Evolutionary conservation across 768 basidiomycete species (phyloP), one percentile per base, ranked within the genome.

Genomic region (Lactifluus echinatus): DNA sequence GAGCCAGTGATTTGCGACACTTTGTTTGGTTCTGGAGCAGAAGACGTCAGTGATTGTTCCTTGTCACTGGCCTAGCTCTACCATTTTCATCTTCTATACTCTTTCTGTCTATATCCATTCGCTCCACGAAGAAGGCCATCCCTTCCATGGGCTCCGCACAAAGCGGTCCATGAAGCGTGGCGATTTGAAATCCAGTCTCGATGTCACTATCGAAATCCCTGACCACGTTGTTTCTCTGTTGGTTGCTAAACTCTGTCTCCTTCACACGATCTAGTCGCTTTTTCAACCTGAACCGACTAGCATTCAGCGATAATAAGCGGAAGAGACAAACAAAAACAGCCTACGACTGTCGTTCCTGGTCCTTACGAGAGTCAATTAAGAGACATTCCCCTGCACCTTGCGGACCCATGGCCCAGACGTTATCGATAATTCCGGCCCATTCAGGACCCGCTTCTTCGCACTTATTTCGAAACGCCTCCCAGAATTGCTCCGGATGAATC

Each of bases 131-230:
- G 72, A 87, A 98, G 0, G 85, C 91, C 74, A 99, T 74, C 0
- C 95, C 95, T 63, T 94, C 87, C 8, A 97, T 83, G 2, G 96
- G 96, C 69, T 99, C 96, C 7, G 86, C 87, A 64, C 96, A 98
- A 19, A 99, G 71, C 12, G 96, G 95, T 0, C 96, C 96, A 70
- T 94, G 92, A 68, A 93, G 87, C 1, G 87, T 87, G 0, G 93
- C 94, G 46, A 98, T 79, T 71, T 96, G 94, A 72, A 99, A 99
- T 2, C 94, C 95, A 4, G 86, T 87, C 68, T 97, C 93, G 29
- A 98, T 76, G 61, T 87, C 78, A 53, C 82, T 82, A 63, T 93
- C 86, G 60, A 97, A 89, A 60, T 92, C 82, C n/a, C 63, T 66
- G 1, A 50, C 48, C 3, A 67, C 55, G 34, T 66, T 44, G 42